Base-by-base conservation (phyloP, 192 early-diverging fungal genomes). In the Allomyces arbusculus region DNA sequence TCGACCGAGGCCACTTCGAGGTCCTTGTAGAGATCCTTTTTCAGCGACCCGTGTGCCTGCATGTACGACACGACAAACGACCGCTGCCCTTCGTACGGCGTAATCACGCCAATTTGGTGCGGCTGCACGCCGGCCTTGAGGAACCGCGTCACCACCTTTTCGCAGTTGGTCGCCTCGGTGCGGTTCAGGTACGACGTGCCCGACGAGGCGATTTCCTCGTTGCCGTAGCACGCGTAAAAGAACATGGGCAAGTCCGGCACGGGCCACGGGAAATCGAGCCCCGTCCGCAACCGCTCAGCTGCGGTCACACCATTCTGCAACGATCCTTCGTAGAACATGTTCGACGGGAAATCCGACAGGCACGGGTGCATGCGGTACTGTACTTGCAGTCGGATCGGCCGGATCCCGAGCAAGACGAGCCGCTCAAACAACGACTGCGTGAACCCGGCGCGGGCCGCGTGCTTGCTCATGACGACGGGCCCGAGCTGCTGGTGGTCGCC, bases 291-390 rank as follows among this genome's bases (percentile, higher is more conserved):
- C 68, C 96, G 89, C 70, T 99, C 94, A 61, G 83, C 84, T 2
- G 87, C 84, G 0, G 95, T 94, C 44, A 99, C 91, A 64, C 96
- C 96, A 67, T 99, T 97, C 74, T 95, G 91, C 33, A 97, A 78
- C 22, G 91, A 90, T 16, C 96, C 96, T 74, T 99, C 96, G 71
- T 99, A 99, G 69, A 99, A 97, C 88, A 95, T 94, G 73, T 99
- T 99, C 69, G 90, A 92, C 1, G 96, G 93, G 70, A 97, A 99
- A 77, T 93, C 95, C 12, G 96, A 97, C 24, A 99, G 75, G 69
- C 94, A 94, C 40, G 96, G 96, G 68, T 99, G 96, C 96, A 97
- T 97, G 70, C 96, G 91, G 69, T 99, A 99, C 74, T 99, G 96
- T 5, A 99, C 94, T 64, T 96, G 90, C 20, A 99, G 83, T 23